Base-by-base conservation (phyloP, 164 flowering plant genomes). In the Saururus chinensis region DNA sequence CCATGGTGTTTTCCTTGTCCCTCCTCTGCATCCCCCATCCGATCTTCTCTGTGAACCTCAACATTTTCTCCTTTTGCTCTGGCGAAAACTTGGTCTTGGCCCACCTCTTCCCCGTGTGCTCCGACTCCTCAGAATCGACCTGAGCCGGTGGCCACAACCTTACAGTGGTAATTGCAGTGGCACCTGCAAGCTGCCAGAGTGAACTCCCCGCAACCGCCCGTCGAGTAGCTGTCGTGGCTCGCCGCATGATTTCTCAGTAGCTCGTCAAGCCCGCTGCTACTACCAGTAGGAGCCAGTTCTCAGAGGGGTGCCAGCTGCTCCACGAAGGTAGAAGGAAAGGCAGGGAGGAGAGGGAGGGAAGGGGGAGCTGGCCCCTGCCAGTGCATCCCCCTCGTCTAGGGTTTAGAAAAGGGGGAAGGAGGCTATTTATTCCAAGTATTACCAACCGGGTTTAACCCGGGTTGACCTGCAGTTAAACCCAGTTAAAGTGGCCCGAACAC, bases 121-220 rank as follows among this genome's bases (percentile, higher is more conserved):
- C 61, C 12, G 59, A 53, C 40, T 51, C 71, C 7, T 52, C 54
- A 16, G 61, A 51, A 59, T 61, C 70, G 9, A 35, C 42, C 19
- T 4, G 20, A 19, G 17, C 9, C 26, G 23, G 53, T 19, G 19
- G 25, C 60, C 59, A 40, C 23, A 20, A n/a, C 45, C 10, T 22
- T 64, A 14, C 71, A 60, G 57, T 73, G 76, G 58, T 70, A 73
- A 23, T 73, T 73, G 37, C 76, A 65, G 71, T 73, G 76, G 62
- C 77, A 74, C 16, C 77, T 69, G 42, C 77, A 74, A 13, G 74
- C 77, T 4, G 71, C 67, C 1, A 57, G 51, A 0, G 63, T 65
- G 64, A 70, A 74, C 71, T 74, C 77, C 12, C 71, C 66, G 54
- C 77, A 74, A 35, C 77, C 73, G 59, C 70, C 73, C 14, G 76